Evolutionary conservation across 106 monocot genomes (phyloP), one percentile per base, ranked within the genome.

Genomic region (Dioscorea alata): DNA sequence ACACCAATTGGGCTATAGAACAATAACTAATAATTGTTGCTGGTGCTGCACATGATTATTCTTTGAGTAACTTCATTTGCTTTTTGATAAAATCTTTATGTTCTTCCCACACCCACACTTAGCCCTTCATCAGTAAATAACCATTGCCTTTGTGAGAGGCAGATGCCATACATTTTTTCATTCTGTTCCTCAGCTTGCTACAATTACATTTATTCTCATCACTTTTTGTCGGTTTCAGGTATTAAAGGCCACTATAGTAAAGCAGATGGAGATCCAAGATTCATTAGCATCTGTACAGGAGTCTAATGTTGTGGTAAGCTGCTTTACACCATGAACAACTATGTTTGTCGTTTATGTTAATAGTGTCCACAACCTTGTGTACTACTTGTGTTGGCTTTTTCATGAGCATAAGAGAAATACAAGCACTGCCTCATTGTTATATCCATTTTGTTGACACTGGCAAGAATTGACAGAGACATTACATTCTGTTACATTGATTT

Each of bases 231-330:
- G 24, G 20, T n/a, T 59, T 62, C 78, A 93, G 92, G 80, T 84
- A n/a, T 69, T 93, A 59, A 85, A 88, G 1, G 83, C 88, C 13
- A 81, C 86, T n/a, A 70, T 83, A 13, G 68, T 85, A 61, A 71
- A 83, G 74, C 92, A 93, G 73, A 20, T 86, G 42, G 88, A 93
- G 73, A 83, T 93, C 59, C 56, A 59, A 20, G 79, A 86, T 21
- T 76, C 92, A 21, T 34, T 93, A 61, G 81, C 81, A 64, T 69
- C 77, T 60, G 74, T 75, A 64, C 78, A 79, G 50, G 82, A 78
- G 23, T 69, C 76, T 0, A 86, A 79, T 16, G 4, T 57, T 48
- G 60, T 69, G 76, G 92, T 91, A 79, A 76, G 57, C 17, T 48
- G 60, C 54, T 54, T 42, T 42, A 5, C 42, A 6, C 42, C 42